phyloP scores from a whole-genome alignment of 2,329 filamentous ascomycete genomes.

The Septoria linicola region DNA sequence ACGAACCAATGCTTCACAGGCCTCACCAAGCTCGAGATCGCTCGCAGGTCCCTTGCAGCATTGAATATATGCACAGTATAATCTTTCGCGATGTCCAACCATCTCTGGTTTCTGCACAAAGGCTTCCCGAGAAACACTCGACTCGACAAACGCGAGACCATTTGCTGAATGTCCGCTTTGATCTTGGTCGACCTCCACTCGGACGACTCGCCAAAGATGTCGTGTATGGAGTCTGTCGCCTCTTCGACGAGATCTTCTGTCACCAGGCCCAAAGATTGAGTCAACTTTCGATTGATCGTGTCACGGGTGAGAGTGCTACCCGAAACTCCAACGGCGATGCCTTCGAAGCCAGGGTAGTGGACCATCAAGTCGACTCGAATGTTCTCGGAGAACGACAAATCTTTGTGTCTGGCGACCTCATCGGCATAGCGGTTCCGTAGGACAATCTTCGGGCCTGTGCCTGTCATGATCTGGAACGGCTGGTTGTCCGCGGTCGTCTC shows the following conservation, averaged over 20 bases:
- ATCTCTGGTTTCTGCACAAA: conserved; percentile 2
- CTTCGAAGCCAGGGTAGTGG: conserved; percentile 21
- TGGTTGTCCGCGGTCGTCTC: neutral
- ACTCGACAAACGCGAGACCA: conserved; percentile 34
- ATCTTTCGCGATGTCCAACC: conserved; percentile 1
- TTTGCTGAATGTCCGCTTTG: conserved; percentile 31
- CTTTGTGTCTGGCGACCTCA: conserved; percentile 14
- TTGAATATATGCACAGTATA: conserved; percentile 6
- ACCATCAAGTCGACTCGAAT: conserved; percentile 16
- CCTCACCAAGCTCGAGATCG: neutral
- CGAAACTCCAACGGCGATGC: neutral
- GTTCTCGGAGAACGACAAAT: conserved; percentile 13
- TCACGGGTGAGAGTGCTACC: conserved; percentile 1
- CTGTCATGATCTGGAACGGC: conserved; percentile 22
- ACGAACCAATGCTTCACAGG: conserved; percentile 1
- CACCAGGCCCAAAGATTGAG: conserved; percentile 28
- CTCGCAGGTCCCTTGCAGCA: neutral
- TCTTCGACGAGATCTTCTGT: conserved; percentile 32
- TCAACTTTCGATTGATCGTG: conserved; percentile 23
- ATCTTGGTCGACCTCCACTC: conserved; percentile 26
- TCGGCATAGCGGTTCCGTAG: conserved; percentile 16
- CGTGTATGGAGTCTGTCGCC: conserved; percentile 20
- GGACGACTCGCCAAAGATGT: conserved; percentile 24
- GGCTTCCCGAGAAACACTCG: conserved; percentile 7
- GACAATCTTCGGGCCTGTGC: conserved; percentile 20